A percentile compares a stretch with the other conserved stretches of the same genome.
Conservation (phyloP, 2,329 filamentous ascomycete genomes). For the Onygena corvina region DNA sequence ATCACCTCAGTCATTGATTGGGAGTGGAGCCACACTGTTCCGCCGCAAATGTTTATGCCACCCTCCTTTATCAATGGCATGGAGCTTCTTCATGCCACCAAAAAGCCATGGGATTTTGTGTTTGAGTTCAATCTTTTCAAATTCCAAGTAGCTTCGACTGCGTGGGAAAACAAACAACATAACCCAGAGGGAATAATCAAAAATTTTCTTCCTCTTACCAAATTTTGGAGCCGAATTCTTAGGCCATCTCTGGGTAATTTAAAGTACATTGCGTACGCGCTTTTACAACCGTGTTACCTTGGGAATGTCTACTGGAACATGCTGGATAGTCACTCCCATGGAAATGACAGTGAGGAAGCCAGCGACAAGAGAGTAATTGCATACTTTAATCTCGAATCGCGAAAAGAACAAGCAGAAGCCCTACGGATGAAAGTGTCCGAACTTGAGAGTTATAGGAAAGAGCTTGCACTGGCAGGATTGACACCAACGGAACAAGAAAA, state of each 20-base stretch:
- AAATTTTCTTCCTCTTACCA: not conserved
- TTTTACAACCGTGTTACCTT: constrained; percentile 10
- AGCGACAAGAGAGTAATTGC: not conserved
- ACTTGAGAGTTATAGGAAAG: constrained; percentile 7
- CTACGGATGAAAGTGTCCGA: constrained; percentile 4
- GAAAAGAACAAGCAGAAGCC: not conserved
- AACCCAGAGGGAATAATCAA: not conserved
- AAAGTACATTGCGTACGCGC: constrained; percentile 7
- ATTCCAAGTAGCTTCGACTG: not conserved
- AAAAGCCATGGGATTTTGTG: not conserved
- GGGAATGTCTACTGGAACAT: constrained; percentile 12
- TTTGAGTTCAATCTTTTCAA: not conserved
- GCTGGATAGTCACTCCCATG: constrained; percentile 10
- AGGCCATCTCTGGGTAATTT: not conserved
- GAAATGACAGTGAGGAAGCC: constrained; percentile 3
- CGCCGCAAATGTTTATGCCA: constrained; percentile 9
- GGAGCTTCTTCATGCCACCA: constrained; percentile 1
- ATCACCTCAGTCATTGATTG: constrained; percentile 10
- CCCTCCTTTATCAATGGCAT: constrained; percentile 8
- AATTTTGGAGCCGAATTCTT: not conserved
- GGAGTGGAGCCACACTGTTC: constrained; percentile 12
- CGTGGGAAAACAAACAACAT: not conserved
- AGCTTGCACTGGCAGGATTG: constrained; percentile 6
- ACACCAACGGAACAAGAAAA: not conserved
- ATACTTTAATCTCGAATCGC: not conserved